These are phyloP conservation scores for Liriodendron chinense DNA, from an alignment of 164 flowering plant species.

Conservation along the genomic window DNA sequence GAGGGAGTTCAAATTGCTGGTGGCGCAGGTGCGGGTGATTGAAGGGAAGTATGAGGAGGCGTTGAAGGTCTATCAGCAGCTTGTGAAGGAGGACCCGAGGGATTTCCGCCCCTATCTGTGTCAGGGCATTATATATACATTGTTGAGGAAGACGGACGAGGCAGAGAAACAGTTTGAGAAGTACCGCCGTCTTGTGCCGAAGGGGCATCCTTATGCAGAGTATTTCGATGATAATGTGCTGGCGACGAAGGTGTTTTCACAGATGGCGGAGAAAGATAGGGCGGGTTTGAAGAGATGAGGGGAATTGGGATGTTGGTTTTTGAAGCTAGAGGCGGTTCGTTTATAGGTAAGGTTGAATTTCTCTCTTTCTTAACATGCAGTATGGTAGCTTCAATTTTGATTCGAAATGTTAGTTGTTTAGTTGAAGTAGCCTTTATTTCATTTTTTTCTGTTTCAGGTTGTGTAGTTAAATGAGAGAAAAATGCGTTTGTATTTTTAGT, in stretches of 20 bases:
- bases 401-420: not conserved
- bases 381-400: not conserved
- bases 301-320: not conserved
- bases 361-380: not conserved
- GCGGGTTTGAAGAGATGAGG: conserved; percentile 34
- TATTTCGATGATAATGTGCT: conserved; percentile 67
- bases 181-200: conserved; percentile 73
- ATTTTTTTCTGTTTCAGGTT: no score
- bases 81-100: conserved; percentile 81
- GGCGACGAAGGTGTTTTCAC: conserved; percentile 59
- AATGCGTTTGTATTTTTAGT: no score
- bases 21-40: conserved; percentile 69
- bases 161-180: conserved; percentile 74
- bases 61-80: conserved; percentile 67
- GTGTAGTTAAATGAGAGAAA: no score
- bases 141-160: conserved; percentile 68
- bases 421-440: no score
- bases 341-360: not conserved
- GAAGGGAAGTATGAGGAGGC: conserved; percentile 67
- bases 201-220: conserved; percentile 69
- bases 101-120: conserved; percentile 93
- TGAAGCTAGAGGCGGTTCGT: not conserved
- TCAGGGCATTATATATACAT: conserved; percentile 76
- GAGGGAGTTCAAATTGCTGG: conserved; percentile 75
- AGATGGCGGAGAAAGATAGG: conserved; percentile 43